Conservation (phyloP, 2,329 filamentous ascomycete genomes). For the Pseudogymnoascus sp. region DNA sequence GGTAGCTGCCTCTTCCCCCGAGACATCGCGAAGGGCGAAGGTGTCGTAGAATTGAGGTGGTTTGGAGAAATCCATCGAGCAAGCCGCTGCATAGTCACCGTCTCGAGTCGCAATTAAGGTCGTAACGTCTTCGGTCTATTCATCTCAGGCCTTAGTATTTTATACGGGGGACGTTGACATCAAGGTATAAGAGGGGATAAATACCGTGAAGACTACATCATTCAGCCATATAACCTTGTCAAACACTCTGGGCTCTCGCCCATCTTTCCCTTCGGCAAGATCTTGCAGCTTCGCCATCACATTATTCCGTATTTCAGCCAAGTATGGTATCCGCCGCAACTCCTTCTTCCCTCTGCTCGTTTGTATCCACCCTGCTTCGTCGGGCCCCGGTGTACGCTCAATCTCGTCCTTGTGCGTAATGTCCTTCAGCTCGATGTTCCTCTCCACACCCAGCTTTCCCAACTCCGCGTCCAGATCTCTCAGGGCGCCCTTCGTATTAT, state of each 20-base stretch:
- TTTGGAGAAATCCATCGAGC: constrained; percentile 49
- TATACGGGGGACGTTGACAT: not conserved
- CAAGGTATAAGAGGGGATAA: constrained; percentile 15
- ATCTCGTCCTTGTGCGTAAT: constrained; percentile 51
- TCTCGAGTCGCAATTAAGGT: constrained; percentile 47
- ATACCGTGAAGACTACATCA: constrained; percentile 52
- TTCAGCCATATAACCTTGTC: constrained; percentile 55
- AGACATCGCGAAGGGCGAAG: constrained; percentile 48
- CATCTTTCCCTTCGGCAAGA: constrained; percentile 31
- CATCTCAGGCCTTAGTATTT: not conserved
- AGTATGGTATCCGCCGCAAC: constrained; percentile 58
- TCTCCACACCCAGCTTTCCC: constrained; percentile 41
- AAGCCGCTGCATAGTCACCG: constrained; percentile 52
- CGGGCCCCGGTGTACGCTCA: constrained; percentile 31
- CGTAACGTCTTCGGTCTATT: constrained; percentile 46
- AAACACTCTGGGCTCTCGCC: constrained; percentile 35
- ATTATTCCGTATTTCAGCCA: constrained; percentile 55
- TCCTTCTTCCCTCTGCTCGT: constrained; percentile 46
- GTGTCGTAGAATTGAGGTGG: constrained; percentile 52
- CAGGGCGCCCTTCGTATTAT: constrained; percentile 56
- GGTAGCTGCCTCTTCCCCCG: constrained; percentile 42
- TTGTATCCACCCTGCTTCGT: constrained; percentile 52
- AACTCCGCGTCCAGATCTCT: constrained; percentile 46
- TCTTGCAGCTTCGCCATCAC: constrained; percentile 51
- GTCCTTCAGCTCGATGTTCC: constrained; percentile 48